phyloP scores from a whole-genome alignment of 805 yeast species.

The Millerozyma miso region DNA sequence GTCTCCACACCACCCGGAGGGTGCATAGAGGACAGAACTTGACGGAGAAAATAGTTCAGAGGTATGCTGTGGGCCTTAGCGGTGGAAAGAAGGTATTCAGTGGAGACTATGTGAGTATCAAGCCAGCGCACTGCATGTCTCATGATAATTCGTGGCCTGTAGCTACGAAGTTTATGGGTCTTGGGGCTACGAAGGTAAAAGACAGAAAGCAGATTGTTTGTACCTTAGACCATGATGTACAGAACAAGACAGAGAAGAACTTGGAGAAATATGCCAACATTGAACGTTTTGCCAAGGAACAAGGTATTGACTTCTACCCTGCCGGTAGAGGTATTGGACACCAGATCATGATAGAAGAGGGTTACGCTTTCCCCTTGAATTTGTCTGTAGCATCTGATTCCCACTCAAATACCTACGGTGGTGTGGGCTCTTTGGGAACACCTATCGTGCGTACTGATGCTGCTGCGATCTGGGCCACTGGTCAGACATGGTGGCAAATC shows the following conservation, averaged over 20 bases:
- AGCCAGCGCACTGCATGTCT: slow-evolving; percentile 97
- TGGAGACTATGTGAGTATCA: slow-evolving; percentile 93
- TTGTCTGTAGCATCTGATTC: slow-evolving; percentile 96
- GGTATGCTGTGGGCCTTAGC: slow-evolving; percentile 82
- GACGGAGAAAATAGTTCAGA: slow-evolving; percentile 94
- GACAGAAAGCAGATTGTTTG: slow-evolving; percentile 90
- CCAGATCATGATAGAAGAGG: slow-evolving; percentile 98
- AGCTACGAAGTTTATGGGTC: slow-evolving; percentile 90
- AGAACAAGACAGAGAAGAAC: slow-evolving; percentile 85
- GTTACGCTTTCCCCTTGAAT: slow-evolving; percentile 93
- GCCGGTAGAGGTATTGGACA: slow-evolving; percentile 99
- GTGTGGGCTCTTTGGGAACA: slow-evolving; percentile 92
- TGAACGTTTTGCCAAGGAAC: slow-evolving; percentile 81
- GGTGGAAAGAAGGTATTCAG: slow-evolving; percentile 70
- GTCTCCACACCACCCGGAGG: not conserved
- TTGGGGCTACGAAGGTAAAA: slow-evolving; percentile 81
- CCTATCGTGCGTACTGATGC: slow-evolving; percentile 99
- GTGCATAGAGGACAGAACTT: slow-evolving; percentile 64
- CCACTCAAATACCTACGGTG: slow-evolving; percentile 97
- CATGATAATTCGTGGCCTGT: slow-evolving; percentile 99
- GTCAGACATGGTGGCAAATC: slow-evolving; percentile 99
- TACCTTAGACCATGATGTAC: slow-evolving; percentile 97
- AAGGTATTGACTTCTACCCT: slow-evolving; percentile 94
- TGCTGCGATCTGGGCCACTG: slow-evolving; percentile 99
- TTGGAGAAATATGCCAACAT: slow-evolving; percentile 83